Evolutionary conservation across 208 protist species (phyloP).

Genomic region (Crithidia bombi): DNA sequence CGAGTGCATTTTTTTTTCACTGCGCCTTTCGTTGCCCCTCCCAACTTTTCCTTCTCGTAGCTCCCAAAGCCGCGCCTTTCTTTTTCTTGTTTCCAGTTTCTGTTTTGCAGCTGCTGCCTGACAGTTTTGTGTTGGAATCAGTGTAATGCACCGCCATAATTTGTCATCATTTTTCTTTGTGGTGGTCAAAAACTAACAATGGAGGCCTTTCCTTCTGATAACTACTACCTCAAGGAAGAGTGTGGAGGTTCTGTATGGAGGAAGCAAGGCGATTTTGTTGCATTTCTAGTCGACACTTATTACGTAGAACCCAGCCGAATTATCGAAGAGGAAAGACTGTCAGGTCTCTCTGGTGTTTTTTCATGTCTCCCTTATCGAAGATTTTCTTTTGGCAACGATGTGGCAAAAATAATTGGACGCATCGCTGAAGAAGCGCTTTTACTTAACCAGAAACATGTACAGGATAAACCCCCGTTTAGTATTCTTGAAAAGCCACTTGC

Average conservation of each 20-base stretch:
- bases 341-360: not conserved
- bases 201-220: not conserved
- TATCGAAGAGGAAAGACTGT: slow-evolving; percentile 2
- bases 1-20: too few species aligned
- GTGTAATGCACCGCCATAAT: not conserved
- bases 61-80: too few species aligned
- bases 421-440: slow-evolving; percentile 35
- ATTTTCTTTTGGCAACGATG: slow-evolving; percentile 1
- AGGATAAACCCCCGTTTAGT: slow-evolving; percentile 17
- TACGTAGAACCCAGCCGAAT: slow-evolving; percentile 21
- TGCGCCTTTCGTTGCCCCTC: too few species aligned
- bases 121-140: too few species aligned
- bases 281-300: slow-evolving; percentile 29
- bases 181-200: not conserved
- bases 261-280: slow-evolving; percentile 23
- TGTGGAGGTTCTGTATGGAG: not conserved
- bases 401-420: slow-evolving; percentile 7
- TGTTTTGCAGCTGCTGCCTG: too few species aligned
- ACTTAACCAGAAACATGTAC: slow-evolving; percentile 31
- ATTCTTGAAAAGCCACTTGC: slow-evolving; percentile 32
- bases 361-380: not conserved
- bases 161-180: slow-evolving; percentile 2
- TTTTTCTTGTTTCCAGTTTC: too few species aligned
- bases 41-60: too few species aligned
- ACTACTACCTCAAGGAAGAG: not conserved